phyloP scores from a whole-genome alignment of 139 green algal genomes.

The Chlorella sp. region DNA sequence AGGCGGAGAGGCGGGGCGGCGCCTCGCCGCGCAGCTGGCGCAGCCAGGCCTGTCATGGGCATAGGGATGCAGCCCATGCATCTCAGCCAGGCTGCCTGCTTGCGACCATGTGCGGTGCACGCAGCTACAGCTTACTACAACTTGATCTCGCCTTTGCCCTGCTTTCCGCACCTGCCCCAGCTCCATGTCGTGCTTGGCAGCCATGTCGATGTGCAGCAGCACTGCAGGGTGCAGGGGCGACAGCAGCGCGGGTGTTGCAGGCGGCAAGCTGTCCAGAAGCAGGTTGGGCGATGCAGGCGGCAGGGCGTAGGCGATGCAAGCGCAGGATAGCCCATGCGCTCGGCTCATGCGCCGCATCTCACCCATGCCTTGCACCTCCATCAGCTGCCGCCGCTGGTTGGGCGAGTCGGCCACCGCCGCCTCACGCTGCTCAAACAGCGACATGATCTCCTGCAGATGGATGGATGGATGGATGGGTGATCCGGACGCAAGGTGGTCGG shows the following conservation, averaged over 20 bases:
- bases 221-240: neutral
- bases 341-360: neutral
- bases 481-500: too few relatives aligned
- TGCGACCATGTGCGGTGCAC: neutral
- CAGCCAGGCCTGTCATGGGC: conserved; percentile 37
- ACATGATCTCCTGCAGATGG: conserved; percentile 27
- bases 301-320: neutral
- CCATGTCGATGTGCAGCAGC: conserved; percentile 45
- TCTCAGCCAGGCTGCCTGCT: neutral
- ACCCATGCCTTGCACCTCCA: conserved; percentile 33
- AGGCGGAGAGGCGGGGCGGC: conserved; percentile 8
- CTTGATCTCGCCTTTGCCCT: neutral
- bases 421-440: conserved; percentile 33
- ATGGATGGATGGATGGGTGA: too few relatives aligned
- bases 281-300: neutral
- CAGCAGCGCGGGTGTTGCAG: too few relatives aligned
- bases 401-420: neutral
- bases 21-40: conserved; percentile 14
- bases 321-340: neutral
- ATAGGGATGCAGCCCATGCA: too few relatives aligned
- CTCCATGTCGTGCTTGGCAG: conserved; percentile 39
- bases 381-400: conserved; percentile 27
- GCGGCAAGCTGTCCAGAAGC: neutral
- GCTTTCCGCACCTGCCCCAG: conserved; percentile 23
- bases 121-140: neutral